Evolutionary conservation across 805 yeast genomes (phyloP), one percentile per base, ranked within the genome.

Genomic region (Grigorovia jiainica): DNA sequence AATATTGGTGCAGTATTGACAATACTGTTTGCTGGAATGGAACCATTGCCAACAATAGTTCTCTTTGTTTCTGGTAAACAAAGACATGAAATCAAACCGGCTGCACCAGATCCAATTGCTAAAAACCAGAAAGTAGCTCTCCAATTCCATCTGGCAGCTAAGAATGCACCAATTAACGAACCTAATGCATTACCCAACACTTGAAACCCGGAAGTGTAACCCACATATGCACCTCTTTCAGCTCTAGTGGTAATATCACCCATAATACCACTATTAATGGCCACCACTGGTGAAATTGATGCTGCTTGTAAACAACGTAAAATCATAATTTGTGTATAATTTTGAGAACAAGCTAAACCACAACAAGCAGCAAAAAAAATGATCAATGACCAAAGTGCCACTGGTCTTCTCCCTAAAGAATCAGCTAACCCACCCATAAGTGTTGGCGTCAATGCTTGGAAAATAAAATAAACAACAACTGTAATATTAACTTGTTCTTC

Each of bases 361-460:
- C 82, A 58, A 58, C 82, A 76, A 1, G 84, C 76, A 8, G 68
- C 77, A 16, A 76, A 61, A 51, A 76, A 86, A 1, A 79, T 63
- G 0, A 70, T 11, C 21, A 82, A 56, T 29, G 87, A 78, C 4
- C 63, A 39, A 25, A 83, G 40, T 15, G 80, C 66, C 0, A 80
- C 68, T 0, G 92, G 87, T 39, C 95, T 63, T 52, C 95, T 71
- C 0, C 95, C 95, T 36, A 71, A 43, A 3, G 66, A 55, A 55
- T 87, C 96, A 0, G 90, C 82, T 18, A 84, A 51, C 4, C 78
- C 69, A 0, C 86, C 81, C 56, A 79, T 70, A n/a, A 85, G 56
- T 1, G 82, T 71, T 0, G 96, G 96, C 0, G 83, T 62, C 0
- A 84, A 44, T 2, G 94, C 95, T 61, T 87, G 96, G 42, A 82